Base-by-base conservation (phyloP, 1,139 yeast species). In the Yamadazyma diddensiae region DNA sequence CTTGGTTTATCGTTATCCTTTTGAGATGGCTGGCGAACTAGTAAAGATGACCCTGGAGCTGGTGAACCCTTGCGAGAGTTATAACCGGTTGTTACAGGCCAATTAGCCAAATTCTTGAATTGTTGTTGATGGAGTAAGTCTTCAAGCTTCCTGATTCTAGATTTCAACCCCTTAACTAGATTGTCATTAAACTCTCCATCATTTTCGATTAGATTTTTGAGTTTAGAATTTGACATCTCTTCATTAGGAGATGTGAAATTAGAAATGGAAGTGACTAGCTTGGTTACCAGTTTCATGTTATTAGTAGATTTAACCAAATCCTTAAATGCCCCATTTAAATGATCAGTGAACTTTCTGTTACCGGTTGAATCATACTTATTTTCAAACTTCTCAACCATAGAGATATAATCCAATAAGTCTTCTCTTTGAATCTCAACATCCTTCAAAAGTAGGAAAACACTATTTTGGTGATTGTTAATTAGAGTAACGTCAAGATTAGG, bases 101-200 rank as follows among this genome's bases (percentile, higher is more conserved):
- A 77, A 24, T 65, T 69, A n/a, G 69, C 64, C 18, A 77, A 61
- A 38, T 77, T 73, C 31, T 73, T 71, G 47, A 72, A 77, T 41
- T 74, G 82, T 29, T 75, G 79, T 44, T 81, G 86, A 49, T 82
- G 88, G 10, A 83, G 54, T 20, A 82, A 55, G 36, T 72, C 77
- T 46, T 83, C 94, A 30, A 82, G 60, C 44, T 79, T 82, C 42
- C 67, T 72, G 15, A 82, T 79, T 35, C 88, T 57, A 13, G 65
- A 55, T 46, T 77, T 75, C 39, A 81, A 73, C 0, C 83, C 84
- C 42, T 66, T 68, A 3, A 79, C 59, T 9, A 73, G 43, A 26
- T 65, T 60, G 26, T 61, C 49, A 39, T 67, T 70, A 33, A 47
- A 43, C 6, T 45, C 65, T n/a, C 57, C 59, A 31, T 57, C 45